A percentile compares a stretch with the other conserved stretches of the same genome.
These are phyloP conservation scores for Zanthoxylum bungeanum DNA, from an alignment of 345 rosid genomes.

Conservation along the genomic window DNA sequence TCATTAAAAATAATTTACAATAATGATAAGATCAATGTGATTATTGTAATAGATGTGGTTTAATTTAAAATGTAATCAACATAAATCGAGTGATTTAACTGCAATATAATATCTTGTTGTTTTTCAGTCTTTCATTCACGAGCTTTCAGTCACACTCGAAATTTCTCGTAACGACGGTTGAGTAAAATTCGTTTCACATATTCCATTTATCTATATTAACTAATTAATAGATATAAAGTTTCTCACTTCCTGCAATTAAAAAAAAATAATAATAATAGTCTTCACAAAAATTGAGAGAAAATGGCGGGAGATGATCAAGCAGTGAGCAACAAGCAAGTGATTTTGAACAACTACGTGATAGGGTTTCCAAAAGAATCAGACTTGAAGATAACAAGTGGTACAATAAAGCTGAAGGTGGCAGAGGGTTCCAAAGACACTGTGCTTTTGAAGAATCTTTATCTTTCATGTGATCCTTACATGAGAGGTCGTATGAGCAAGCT, in stretches of 20 bases:
- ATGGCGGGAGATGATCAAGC: conserved; percentile 21
- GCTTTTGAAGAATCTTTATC: conserved; percentile 54
- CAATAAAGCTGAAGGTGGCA: conserved; percentile 25
- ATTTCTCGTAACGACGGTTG: neutral
- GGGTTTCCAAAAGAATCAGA: conserved; percentile 52
- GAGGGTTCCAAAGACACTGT: conserved; percentile 26
- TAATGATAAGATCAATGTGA: no score
- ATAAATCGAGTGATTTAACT: no score
- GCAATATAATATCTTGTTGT: neutral
- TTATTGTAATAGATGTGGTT: no score
- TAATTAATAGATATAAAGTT: neutral
- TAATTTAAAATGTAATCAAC: no score
- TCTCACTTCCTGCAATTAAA: neutral
- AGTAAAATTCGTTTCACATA: no score
- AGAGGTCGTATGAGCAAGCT: conserved; percentile 33
- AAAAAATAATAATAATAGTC: no score
- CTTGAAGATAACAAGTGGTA: conserved; percentile 26
- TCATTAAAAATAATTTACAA: no score
- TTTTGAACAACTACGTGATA: conserved; percentile 31
- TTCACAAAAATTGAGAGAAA: neutral
- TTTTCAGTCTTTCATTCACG: neutral
- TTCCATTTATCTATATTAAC: no score
- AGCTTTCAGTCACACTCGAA: neutral
- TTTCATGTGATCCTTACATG: conserved; percentile 59
- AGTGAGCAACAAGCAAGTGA: conserved; percentile 51